Conservation (phyloP, 2,329 filamentous ascomycete species). For the Beauveria varroae region DNA sequence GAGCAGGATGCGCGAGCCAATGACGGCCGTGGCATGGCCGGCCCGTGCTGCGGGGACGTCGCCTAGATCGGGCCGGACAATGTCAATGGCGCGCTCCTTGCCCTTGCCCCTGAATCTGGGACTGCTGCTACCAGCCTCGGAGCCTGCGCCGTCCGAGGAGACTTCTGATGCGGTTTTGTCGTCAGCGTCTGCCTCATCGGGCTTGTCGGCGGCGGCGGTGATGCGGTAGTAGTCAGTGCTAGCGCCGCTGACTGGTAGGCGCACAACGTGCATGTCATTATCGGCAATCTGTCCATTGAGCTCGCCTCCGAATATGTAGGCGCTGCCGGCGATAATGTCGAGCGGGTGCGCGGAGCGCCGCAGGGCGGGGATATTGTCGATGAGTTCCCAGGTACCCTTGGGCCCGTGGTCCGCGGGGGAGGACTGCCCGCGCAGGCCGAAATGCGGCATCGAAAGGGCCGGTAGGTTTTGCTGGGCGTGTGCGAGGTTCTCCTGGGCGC, state of each 20-base stretch:
- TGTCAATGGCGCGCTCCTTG: conserved; percentile 26
- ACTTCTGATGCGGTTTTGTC: conserved; percentile 12
- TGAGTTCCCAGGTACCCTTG: conserved; percentile 54
- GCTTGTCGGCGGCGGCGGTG: conserved; percentile 38
- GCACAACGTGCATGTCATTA: conserved; percentile 62
- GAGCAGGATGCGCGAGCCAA: conserved; percentile 66
- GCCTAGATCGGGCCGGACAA: conserved; percentile 22
- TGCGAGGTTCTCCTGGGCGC: conserved; percentile 23
- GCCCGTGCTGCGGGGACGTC: conserved; percentile 60
- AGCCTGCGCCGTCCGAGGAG: conserved; percentile 24
- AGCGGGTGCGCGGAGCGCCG: conserved; percentile 69
- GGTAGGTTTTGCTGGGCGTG: conserved; percentile 41
- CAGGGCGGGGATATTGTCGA: conserved; percentile 45
- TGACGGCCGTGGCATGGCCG: conserved; percentile 62
- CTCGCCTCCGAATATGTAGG: conserved; percentile 74
- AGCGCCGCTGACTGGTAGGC: conserved; percentile 49
- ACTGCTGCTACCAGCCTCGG: conserved; percentile 25
- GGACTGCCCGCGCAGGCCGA: neutral
- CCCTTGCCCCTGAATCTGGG: conserved; percentile 28
- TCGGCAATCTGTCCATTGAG: conserved; percentile 59
- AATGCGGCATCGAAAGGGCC: conserved; percentile 22
- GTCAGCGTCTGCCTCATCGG: conserved; percentile 21
- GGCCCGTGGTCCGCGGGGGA: conserved; percentile 18
- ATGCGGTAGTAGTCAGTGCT: conserved; percentile 53
- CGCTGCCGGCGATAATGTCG: conserved; percentile 47